Conservation (phyloP, 305 asterid species). For the Fraxinus xanthoxyloides region DNA sequence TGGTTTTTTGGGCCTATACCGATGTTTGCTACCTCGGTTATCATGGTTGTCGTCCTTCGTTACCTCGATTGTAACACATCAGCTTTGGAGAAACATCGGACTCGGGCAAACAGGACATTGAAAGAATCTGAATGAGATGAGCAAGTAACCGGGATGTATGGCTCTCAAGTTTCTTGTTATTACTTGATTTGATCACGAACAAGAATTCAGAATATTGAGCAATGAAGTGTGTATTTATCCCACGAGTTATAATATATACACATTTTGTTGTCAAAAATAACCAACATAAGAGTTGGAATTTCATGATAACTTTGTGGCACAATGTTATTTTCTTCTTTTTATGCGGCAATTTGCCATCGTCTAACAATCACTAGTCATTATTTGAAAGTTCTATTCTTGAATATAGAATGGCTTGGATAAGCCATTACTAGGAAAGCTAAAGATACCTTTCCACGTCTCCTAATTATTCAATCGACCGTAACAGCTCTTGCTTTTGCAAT, state of each 20-base stretch:
- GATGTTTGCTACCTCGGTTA: constrained; percentile 57
- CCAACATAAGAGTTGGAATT: not conserved
- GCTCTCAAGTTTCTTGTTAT: not conserved
- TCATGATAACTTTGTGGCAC: not conserved
- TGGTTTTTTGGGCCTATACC: constrained; percentile 89
- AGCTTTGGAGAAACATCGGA: constrained; percentile 29
- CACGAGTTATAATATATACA: not conserved
- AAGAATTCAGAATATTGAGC: not conserved
- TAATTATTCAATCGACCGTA: not conserved
- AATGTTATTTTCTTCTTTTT: not conserved
- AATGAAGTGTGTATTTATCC: not conserved
- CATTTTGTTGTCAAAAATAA: not conserved
- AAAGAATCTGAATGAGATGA: not conserved
- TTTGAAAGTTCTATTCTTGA: not conserved
- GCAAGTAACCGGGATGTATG: not conserved
- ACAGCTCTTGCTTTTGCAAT: not conserved
- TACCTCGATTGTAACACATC: constrained; percentile 53
- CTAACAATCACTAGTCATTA: not conserved
- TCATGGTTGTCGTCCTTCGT: constrained; percentile 56
- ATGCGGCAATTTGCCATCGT: not conserved
- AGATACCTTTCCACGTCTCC: not conserved
- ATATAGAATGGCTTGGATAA: not conserved
- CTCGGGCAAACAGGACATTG: not conserved
- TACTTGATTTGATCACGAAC: not conserved
- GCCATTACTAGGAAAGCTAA: not conserved